A percentile compares a stretch with the other conserved stretches of the same genome.
These are phyloP conservation scores for Zostera marina DNA, from an alignment of 116 monocot species.

Conservation along the genomic window DNA sequence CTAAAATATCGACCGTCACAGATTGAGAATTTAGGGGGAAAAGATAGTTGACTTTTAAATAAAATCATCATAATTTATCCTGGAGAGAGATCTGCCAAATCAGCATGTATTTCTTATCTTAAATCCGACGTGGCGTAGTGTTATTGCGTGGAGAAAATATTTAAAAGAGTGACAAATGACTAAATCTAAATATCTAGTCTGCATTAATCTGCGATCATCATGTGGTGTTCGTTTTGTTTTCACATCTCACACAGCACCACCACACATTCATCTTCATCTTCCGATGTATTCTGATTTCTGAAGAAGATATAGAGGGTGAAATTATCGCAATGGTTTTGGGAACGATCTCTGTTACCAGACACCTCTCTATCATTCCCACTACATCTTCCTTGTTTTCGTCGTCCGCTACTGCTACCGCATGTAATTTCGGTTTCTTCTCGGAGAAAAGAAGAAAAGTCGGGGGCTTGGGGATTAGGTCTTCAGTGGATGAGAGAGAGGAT, in stretches of 20 bases:
- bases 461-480: not conserved
- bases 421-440: not conserved
- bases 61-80: not conserved
- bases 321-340: not conserved
- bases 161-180: too few species aligned
- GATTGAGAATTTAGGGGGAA: not conserved
- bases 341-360: not conserved
- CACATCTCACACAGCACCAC: too few species aligned
- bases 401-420: not conserved
- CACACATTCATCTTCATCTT: too few species aligned
- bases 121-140: too few species aligned
- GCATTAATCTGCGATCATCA: too few species aligned
- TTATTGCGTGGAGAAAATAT: too few species aligned
- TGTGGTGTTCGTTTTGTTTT: too few species aligned
- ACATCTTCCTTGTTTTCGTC: not conserved
- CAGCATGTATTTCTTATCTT: too few species aligned
- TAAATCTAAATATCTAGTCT: too few species aligned
- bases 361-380: conserved; percentile 1
- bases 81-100: too few species aligned
- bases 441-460: not conserved
- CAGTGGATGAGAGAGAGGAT: not conserved
- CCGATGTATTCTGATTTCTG: too few species aligned
- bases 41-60: not conserved
- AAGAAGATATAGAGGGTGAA: too few species aligned
- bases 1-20: not conserved